Conservation (phyloP, 345 rosid genomes). For the Bruguiera parviflora region DNA sequence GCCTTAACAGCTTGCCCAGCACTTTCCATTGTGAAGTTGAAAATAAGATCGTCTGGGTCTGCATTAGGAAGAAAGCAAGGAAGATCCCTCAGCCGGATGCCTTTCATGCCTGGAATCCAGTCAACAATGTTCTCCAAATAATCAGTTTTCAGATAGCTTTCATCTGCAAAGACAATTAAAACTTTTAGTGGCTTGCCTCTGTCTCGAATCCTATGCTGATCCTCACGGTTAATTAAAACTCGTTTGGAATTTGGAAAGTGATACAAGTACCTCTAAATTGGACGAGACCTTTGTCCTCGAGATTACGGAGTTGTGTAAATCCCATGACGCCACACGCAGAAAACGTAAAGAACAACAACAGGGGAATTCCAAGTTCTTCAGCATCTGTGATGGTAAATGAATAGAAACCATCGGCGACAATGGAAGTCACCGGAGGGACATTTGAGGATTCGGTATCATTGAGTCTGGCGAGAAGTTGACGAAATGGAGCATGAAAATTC, state of each 20-base stretch:
- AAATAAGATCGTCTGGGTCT: background rate
- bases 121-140: constrained; percentile 2
- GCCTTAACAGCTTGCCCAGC: background rate
- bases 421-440: constrained; percentile 14
- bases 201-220: background rate
- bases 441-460: background rate
- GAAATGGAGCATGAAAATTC: too few species aligned
- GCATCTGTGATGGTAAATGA: constrained; percentile 5
- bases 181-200: too few species aligned
- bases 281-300: constrained; percentile 6
- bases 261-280: constrained; percentile 10
- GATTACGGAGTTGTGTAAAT: background rate
- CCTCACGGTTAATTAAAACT: background rate
- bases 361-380: constrained; percentile 12
- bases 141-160: constrained; percentile 8
- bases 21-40: background rate
- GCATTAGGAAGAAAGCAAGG: background rate
- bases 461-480: background rate
- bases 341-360: background rate
- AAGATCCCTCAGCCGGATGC: constrained; percentile 1
- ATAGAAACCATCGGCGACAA: constrained; percentile 18
- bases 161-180: background rate
- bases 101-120: constrained; percentile 5
- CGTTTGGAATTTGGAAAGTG: too few species aligned
- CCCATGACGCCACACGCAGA: constrained; percentile 18